Evolutionary conservation across 2,329 filamentous ascomycete species (phyloP).

Genomic region (Capronia coronata): DNA sequence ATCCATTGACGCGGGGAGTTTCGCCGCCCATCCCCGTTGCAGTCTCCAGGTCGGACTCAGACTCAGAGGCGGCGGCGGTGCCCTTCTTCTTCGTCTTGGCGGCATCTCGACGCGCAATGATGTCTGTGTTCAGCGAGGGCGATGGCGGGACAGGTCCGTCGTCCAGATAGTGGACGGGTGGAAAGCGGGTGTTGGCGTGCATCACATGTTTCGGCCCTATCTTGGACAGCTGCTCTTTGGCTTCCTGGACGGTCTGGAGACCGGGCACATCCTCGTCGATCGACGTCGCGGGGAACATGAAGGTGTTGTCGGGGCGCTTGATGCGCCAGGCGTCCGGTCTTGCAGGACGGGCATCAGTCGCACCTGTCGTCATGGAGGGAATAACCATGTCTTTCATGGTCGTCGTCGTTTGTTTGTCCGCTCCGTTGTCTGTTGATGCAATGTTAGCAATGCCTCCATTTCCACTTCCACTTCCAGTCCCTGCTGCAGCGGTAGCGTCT

Average conservation of each 20-base stretch:
- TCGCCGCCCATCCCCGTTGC: slow-evolving; percentile 52
- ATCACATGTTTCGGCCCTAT: slow-evolving; percentile 70
- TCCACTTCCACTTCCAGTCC: no score
- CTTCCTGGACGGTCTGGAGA: slow-evolving; percentile 57
- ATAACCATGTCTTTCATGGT: slow-evolving; percentile 54
- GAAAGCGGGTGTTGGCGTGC: slow-evolving; percentile 77
- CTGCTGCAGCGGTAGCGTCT: neutral
- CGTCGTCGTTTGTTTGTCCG: neutral
- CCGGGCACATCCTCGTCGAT: slow-evolving; percentile 44
- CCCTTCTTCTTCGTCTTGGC: slow-evolving; percentile 50
- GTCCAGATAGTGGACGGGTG: slow-evolving; percentile 36
- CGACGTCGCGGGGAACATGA: slow-evolving; percentile 66
- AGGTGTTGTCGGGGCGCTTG: slow-evolving; percentile 64
- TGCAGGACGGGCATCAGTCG: slow-evolving; percentile 65
- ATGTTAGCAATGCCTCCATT: no score
- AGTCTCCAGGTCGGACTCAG: neutral
- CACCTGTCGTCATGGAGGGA: slow-evolving; percentile 52
- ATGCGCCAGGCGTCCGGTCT: slow-evolving; percentile 67
- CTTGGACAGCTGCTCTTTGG: slow-evolving; percentile 62
- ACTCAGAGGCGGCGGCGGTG: slow-evolving; percentile 36
- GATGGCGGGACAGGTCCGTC: slow-evolving; percentile 57
- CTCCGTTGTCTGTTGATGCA: no score
- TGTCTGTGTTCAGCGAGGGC: slow-evolving; percentile 62
- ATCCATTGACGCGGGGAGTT: slow-evolving; percentile 87
- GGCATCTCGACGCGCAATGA: slow-evolving; percentile 67